Conservation (phyloP, 2,329 filamentous ascomycete species). For the Clarireedia hainanense region DNA sequence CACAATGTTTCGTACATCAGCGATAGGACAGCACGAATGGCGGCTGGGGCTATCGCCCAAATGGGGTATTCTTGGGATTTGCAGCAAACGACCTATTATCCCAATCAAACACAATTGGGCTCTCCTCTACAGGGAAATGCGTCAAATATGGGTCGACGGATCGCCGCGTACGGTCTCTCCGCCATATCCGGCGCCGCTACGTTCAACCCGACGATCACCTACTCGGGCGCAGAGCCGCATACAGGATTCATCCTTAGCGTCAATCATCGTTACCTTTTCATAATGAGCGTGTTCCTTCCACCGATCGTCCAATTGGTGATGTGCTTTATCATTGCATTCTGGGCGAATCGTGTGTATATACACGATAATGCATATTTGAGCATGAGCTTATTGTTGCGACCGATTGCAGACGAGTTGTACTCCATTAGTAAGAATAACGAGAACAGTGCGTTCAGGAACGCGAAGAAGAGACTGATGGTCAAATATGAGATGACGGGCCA, state of each 20-base stretch:
- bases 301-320: constrained; percentile 19
- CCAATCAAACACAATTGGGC: constrained; percentile 35
- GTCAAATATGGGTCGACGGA: constrained; percentile 30
- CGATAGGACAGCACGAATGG: constrained; percentile 29
- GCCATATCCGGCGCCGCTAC: constrained; percentile 18
- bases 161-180: constrained; percentile 33
- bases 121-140: constrained; percentile 26
- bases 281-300: constrained; percentile 30
- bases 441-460: constrained; percentile 19
- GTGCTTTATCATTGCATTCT: constrained; percentile 18
- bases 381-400: constrained; percentile 22
- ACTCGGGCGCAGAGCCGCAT: constrained; percentile 13
- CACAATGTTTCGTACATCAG: constrained; percentile 26
- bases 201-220: constrained; percentile 13
- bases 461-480: constrained; percentile 18
- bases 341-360: constrained; percentile 25
- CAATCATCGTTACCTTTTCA: constrained; percentile 38
- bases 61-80: constrained; percentile 30
- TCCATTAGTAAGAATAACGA: constrained; percentile 18
- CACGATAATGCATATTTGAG: constrained; percentile 20
- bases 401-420: constrained; percentile 25
- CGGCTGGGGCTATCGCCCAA: constrained; percentile 34
- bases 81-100: constrained; percentile 35
- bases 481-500: constrained; percentile 21
- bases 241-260: constrained; percentile 26